Evolutionary conservation across 768 basidiomycete species (phyloP).

Genomic region (Nidularia pulvinata): DNA sequence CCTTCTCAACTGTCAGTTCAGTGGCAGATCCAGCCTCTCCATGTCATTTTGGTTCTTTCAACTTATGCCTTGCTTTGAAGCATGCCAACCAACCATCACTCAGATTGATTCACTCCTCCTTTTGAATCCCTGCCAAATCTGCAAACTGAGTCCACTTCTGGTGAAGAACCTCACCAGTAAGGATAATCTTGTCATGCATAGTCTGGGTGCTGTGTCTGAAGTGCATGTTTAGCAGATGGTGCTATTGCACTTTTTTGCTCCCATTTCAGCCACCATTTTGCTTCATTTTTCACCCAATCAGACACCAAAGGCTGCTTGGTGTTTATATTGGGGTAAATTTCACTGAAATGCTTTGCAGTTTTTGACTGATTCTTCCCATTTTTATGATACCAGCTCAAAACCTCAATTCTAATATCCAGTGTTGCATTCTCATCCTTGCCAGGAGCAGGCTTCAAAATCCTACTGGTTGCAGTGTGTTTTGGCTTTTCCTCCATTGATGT

Average conservation of each 20-base stretch:
- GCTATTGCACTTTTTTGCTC: not conserved
- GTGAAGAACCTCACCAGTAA: constrained; percentile 30
- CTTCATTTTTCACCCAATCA: not conserved
- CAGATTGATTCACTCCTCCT: constrained; percentile 25
- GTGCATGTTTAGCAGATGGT: constrained; percentile 13
- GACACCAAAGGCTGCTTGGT: not conserved
- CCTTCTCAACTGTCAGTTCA: constrained; percentile 14
- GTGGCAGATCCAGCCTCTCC: constrained; percentile 28
- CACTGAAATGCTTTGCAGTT: not conserved
- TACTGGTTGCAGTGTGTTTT: no score
- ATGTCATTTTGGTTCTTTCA: constrained; percentile 22
- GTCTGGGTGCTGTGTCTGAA: constrained; percentile 28
- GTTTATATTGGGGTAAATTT: not conserved
- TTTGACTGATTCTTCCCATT: not conserved
- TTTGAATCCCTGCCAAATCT: constrained; percentile 20
- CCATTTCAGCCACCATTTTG: not conserved
- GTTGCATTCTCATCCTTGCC: no score
- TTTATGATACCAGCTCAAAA: not conserved
- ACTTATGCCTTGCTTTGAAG: constrained; percentile 17
- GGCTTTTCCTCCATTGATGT: no score
- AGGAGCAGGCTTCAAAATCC: no score
- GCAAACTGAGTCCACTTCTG: constrained; percentile 33
- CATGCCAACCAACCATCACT: constrained; percentile 30
- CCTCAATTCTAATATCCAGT: no score
- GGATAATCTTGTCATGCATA: constrained; percentile 18